Conservation (phyloP, 2,329 filamentous ascomycete genomes). For the Neofusicoccum parvum region DNA sequence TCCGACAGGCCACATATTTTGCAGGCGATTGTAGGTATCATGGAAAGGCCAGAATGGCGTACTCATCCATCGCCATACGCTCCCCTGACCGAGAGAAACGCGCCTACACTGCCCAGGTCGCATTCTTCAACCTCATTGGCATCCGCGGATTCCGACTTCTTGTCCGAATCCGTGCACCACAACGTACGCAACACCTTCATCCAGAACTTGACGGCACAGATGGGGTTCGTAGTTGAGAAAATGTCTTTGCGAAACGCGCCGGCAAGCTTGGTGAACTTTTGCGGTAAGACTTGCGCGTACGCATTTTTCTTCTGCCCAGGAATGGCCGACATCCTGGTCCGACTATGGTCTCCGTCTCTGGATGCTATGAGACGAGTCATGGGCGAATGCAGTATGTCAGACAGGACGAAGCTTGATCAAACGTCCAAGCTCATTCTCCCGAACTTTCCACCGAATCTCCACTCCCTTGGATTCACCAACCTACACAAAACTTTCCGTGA, state of each 20-base stretch:
- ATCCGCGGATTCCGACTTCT: slow-evolving; percentile 65
- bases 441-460: slow-evolving; percentile 69
- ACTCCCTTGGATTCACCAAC: slow-evolving; percentile 63
- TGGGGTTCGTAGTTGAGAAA: slow-evolving; percentile 85
- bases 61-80: slow-evolving; percentile 69
- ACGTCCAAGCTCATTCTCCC: slow-evolving; percentile 65
- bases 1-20: slow-evolving; percentile 81
- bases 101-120: slow-evolving; percentile 47
- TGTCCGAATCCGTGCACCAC: slow-evolving; percentile 77
- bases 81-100: slow-evolving; percentile 60
- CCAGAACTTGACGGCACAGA: slow-evolving; percentile 78
- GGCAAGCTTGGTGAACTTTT: slow-evolving; percentile 72
- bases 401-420: slow-evolving; percentile 40
- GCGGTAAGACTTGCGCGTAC: slow-evolving; percentile 87
- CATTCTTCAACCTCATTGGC: slow-evolving; percentile 62
- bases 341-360: slow-evolving; percentile 74
- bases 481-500: slow-evolving; percentile 61
- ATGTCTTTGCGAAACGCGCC: slow-evolving; percentile 77
- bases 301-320: slow-evolving; percentile 92
- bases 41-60: slow-evolving; percentile 89
- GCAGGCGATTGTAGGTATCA: slow-evolving; percentile 77
- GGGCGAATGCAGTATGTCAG: slow-evolving; percentile 67
- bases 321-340: slow-evolving; percentile 78
- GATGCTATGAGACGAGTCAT: slow-evolving; percentile 72
- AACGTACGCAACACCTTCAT: slow-evolving; percentile 87